Evolutionary conservation across 2,329 filamentous ascomycete species (phyloP), one percentile per base, ranked within the genome.

Genomic region (Cladophialophora exuberans): DNA sequence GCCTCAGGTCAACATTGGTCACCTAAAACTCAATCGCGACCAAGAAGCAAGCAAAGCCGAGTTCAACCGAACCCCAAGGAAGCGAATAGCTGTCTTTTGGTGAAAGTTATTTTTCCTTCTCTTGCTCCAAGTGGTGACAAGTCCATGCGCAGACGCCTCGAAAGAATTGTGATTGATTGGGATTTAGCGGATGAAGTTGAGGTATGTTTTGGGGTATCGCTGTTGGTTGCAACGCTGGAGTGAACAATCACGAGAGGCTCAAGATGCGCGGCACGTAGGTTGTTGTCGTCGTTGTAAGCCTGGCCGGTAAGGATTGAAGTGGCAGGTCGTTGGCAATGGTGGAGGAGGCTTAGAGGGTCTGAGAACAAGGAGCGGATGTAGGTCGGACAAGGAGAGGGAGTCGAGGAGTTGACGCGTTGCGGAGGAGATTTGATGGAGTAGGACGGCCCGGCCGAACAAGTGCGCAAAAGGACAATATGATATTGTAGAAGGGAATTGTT

Each of bases 1-100:
- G 13, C 20, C 13, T 18, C 33, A 33, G n/a, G 41, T 57, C 45
- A 54, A 44, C 54, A 60, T 60, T 45, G 45, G 54, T 39, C 54
- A 30, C 23, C 28, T 15, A 17, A 7, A 22, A 45, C 35, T 51
- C 20, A 31, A 18, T 36, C 42, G 31, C 28, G 26, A 39, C 54
- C 30, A 22, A 11, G 44, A 13, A 28, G 33, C 22, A 33, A 6
- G 18, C 30, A 22, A 11, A 28, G 30, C 33, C 18, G 26, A 51
- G 23, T 31, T 44, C 33, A 49, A 38, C 44, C 44, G 20, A 31
- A 47, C 22, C 44, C 44, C 9, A 47, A 23, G 23, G 28, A 38
- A 35, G 46, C 43, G 10, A 36, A 33, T 17, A 31, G 30, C 28
- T 53, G 35, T 43, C 20, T 43, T 43, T 38, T 22, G 41, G n/a